phyloP scores from a whole-genome alignment of 768 basidiomycete genomes.

The Mycena amicta region DNA sequence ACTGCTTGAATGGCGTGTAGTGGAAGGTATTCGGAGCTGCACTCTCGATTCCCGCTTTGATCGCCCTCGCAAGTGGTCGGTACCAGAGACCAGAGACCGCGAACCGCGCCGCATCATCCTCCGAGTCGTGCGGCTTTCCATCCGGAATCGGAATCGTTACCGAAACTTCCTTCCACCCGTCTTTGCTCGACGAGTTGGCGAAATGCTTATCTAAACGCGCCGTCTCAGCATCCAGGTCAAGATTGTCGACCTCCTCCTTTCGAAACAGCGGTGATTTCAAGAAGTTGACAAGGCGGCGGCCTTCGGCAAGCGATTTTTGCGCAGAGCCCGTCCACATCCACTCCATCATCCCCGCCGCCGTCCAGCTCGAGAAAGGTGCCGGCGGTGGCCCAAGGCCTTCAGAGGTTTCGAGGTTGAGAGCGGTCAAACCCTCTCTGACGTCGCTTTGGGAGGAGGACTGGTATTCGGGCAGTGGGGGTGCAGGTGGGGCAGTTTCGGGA shows the following conservation, averaged over 20 bases:
- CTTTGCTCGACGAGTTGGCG: background rate
- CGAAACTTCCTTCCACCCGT: background rate
- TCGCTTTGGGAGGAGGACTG: background rate
- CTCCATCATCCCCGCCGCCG: slow-evolving; percentile 14
- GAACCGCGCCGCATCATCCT: slow-evolving; percentile 13
- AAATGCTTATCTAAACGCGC: background rate
- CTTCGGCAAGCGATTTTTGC: background rate
- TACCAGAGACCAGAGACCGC: slow-evolving; percentile 20
- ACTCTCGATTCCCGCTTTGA: slow-evolving; percentile 17
- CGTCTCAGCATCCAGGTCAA: background rate
- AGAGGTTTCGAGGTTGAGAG: background rate
- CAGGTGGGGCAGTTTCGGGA: background rate
- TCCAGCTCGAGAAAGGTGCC: slow-evolving; percentile 21
- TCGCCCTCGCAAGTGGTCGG: slow-evolving; percentile 16
- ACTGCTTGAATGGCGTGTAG: slow-evolving; percentile 20
- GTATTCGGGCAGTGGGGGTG: background rate
- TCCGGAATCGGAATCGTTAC: background rate
- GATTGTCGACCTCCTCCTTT: background rate
- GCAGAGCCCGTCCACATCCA: slow-evolving; percentile 23
- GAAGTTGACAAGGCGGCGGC: slow-evolving; percentile 9
- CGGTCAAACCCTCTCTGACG: background rate
- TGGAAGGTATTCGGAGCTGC: slow-evolving; percentile 10
- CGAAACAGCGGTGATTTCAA: background rate
- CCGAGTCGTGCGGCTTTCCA: slow-evolving; percentile 10
- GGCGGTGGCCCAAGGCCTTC: background rate